phyloP scores from a whole-genome alignment of 805 yeast genomes.

The Dipodascopsis tothii region DNA sequence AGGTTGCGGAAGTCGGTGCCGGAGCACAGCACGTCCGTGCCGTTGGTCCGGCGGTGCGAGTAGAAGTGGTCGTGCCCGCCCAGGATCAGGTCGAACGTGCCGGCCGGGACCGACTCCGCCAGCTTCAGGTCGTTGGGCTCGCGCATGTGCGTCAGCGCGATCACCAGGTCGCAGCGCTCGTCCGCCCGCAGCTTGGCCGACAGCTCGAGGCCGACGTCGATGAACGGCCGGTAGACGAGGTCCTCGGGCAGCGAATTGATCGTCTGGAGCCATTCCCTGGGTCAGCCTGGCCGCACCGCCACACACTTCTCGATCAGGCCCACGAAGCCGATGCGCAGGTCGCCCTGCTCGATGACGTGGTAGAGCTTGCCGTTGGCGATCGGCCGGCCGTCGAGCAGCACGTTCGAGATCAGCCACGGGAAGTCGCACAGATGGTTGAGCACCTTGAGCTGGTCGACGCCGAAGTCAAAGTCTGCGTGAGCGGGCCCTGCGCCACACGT shows the following conservation, averaged over 20 bases:
- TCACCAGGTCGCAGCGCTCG: slow-evolving; percentile 19
- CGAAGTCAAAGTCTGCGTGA: slow-evolving; percentile 22
- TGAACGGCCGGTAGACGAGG: slow-evolving; percentile 12
- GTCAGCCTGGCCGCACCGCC: background rate
- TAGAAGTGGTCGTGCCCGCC: slow-evolving; percentile 26
- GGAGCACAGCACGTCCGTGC: slow-evolving; percentile 16
- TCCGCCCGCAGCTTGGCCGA: slow-evolving; percentile 15
- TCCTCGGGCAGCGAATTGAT: slow-evolving; percentile 18
- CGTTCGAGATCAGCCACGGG: slow-evolving; percentile 24
- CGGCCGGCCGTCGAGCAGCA: slow-evolving; percentile 8
- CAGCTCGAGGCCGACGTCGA: slow-evolving; percentile 12
- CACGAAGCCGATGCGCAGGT: slow-evolving; percentile 18
- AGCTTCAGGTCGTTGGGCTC: slow-evolving; percentile 23
- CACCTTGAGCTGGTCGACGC: slow-evolving; percentile 18
- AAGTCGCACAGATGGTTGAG: slow-evolving; percentile 18
- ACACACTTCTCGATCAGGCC: slow-evolving; percentile 22
- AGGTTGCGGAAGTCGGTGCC: slow-evolving; percentile 24
- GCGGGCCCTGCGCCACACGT: background rate
- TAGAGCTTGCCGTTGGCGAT: slow-evolving; percentile 17
- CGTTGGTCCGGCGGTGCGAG: slow-evolving; percentile 16
- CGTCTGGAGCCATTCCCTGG: slow-evolving; percentile 25
- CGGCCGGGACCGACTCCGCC: slow-evolving; percentile 18
- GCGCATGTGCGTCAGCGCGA: slow-evolving; percentile 25
- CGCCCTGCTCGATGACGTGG: slow-evolving; percentile 9
- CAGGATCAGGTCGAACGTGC: slow-evolving; percentile 21